Evolutionary conservation across 768 basidiomycete species (phyloP).

Genomic region (Sutorius australiensis): DNA sequence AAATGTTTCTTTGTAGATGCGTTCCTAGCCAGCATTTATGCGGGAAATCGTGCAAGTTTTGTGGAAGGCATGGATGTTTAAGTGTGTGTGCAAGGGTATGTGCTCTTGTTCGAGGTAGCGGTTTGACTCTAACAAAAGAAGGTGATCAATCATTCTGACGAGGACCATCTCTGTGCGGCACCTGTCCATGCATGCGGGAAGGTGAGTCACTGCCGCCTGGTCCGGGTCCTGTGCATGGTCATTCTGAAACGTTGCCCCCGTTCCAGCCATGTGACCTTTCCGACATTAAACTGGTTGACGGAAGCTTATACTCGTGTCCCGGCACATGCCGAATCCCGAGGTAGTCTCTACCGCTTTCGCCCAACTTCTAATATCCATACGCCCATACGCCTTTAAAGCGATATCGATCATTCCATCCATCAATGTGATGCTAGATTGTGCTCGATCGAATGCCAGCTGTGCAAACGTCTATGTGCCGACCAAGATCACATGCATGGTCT

Average conservation of each 20-base stretch:
- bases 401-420: slow-evolving; percentile 44
- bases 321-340: slow-evolving; percentile 42
- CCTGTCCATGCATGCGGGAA: slow-evolving; percentile 52
- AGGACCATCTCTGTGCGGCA: slow-evolving; percentile 53
- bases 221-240: neutral
- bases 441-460: slow-evolving; percentile 51
- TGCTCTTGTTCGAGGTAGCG: neutral
- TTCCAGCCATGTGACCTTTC: slow-evolving; percentile 42
- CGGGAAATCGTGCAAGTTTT: slow-evolving; percentile 46
- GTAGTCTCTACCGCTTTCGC: slow-evolving; percentile 20
- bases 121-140: slow-evolving; percentile 17
- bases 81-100: slow-evolving; percentile 50
- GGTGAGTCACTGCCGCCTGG: slow-evolving; percentile 26
- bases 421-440: slow-evolving; percentile 51
- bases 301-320: slow-evolving; percentile 37
- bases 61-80: slow-evolving; percentile 49
- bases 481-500: slow-evolving; percentile 53
- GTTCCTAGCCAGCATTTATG: slow-evolving; percentile 51
- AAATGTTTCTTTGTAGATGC: slow-evolving; percentile 39
- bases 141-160: slow-evolving; percentile 45
- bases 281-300: slow-evolving; percentile 27
- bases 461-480: slow-evolving; percentile 48
- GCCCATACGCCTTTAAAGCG: slow-evolving; percentile 31
- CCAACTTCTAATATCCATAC: neutral
- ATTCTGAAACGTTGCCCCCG: neutral